Evolutionary conservation across 306 rosid genomes (phyloP), one percentile per base, ranked within the genome.

Genomic region (Fagus sylvatica): DNA sequence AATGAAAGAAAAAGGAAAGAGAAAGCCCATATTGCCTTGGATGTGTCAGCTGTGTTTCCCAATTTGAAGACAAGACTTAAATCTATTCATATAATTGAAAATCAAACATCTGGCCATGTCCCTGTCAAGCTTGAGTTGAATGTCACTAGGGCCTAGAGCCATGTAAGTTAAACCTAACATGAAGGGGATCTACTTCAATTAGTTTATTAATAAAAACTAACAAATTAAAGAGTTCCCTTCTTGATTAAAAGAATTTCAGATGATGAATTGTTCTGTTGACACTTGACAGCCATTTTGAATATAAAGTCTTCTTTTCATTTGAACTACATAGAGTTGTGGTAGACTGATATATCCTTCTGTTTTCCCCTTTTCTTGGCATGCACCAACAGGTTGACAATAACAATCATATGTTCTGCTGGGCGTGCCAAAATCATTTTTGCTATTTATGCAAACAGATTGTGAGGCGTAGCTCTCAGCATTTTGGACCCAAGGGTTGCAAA

Each of bases 371-470:
- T 56, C 40, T 57, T 79, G 82, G 39, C 80, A 46, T 76, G 61
- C 56, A 56, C 77, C 74, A 59, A 78, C 96, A 94, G 97, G 75
- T 92, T 71, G 93, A 89, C 73, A 92, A 94, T 80, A 92, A 92
- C 78, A 94, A 94, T 78, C 97, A 92, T 81, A 76, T 92, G 67
- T 86, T 87, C 57, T 94, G 98, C 88, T 87, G 97, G 97, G 85
- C 97, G 7, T 94, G 97, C 78, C 97, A 89, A 84, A 72, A 67
- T 79, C 94, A 94, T 80, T 89, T 88, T 78, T 94, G 98, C 90
- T 90, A 90, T 80, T 69, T 91, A 15, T 92, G 98, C 89, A 89
- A 85, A 54, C 68, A 82, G 84, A 62, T 68, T 30, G 95, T 92
- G n/a, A 87, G 76, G 85, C 97, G 94, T 17, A 76, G 94, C 73